These are phyloP conservation scores for Flaveria bidentis DNA, from an alignment of 129 eudicot genomes.

Conservation along the genomic window DNA sequence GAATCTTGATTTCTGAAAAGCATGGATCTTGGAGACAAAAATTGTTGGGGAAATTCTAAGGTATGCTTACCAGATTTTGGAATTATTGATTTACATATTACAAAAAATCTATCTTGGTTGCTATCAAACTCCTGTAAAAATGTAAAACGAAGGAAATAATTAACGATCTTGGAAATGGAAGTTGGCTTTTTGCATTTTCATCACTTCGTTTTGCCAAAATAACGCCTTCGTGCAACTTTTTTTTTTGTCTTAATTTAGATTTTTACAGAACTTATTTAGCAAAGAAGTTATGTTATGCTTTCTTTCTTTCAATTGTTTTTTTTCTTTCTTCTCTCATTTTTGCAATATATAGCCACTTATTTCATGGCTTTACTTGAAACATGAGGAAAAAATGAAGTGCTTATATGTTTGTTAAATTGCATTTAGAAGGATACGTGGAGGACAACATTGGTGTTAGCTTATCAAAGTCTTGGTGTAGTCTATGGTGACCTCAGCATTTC, in stretches of 20 bases:
- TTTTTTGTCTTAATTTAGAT: neutral
- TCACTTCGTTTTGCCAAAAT: neutral
- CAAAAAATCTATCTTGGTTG: constrained; percentile 14
- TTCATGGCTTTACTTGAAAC: constrained; percentile 10
- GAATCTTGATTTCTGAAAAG: constrained; percentile 21
- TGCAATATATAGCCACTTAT: neutral
- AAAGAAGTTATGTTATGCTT: too few relatives aligned
- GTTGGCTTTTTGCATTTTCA: neutral
- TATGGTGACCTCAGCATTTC: constrained; percentile 85
- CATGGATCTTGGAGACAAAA: constrained; percentile 62
- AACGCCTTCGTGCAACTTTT: constrained; percentile 8
- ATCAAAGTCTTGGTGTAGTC: constrained; percentile 83
- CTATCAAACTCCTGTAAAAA: neutral
- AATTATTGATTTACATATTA: neutral
- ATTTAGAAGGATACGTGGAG: constrained; percentile 67
- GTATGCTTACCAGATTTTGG: constrained; percentile 36
- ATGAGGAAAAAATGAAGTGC: neutral
- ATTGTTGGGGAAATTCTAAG: constrained; percentile 50
- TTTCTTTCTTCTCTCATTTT: neutral
- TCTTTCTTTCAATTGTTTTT: too few relatives aligned
- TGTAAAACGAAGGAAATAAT: neutral
- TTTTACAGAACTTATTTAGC: neutral
- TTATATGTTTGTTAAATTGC: constrained; percentile 25
- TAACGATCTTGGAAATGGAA: neutral
- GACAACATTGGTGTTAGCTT: constrained; percentile 67